Evolutionary conservation across 2,329 filamentous ascomycete species (phyloP).

Genomic region (Venturia effusa): DNA sequence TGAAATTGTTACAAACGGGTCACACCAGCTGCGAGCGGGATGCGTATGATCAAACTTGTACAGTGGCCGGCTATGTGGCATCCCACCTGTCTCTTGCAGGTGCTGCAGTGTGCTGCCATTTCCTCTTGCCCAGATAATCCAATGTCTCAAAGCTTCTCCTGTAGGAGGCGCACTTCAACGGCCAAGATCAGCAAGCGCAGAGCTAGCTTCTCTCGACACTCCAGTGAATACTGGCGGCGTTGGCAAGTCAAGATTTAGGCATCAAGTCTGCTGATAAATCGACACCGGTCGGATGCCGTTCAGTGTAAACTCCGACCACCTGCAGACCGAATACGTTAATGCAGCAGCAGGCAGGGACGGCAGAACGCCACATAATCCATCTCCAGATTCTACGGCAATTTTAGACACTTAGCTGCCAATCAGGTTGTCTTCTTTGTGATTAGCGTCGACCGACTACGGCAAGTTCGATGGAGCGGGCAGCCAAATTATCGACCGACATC

Average conservation of each 20-base stretch:
- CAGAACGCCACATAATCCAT: not conserved
- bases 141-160: not conserved
- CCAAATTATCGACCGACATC: slow-evolving; percentile 2
- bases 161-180: not conserved
- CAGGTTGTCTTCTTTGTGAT: not conserved
- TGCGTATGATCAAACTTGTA: not conserved
- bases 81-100: not conserved
- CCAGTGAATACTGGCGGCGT: not conserved
- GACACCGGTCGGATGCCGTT: not conserved
- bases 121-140: not conserved
- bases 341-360: not conserved
- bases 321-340: not conserved
- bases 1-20: no score
- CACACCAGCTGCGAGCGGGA: not conserved
- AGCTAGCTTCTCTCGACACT: not conserved
- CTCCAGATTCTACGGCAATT: not conserved
- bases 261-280: not conserved
- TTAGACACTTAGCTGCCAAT: not conserved
- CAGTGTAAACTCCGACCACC: not conserved
- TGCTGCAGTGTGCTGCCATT: not conserved
- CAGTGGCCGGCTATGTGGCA: not conserved
- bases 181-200: not conserved
- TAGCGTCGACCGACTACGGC: not conserved
- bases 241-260: not conserved
- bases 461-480: not conserved